Conservation (phyloP, 768 basidiomycete species). For the Daedalea quercina region DNA sequence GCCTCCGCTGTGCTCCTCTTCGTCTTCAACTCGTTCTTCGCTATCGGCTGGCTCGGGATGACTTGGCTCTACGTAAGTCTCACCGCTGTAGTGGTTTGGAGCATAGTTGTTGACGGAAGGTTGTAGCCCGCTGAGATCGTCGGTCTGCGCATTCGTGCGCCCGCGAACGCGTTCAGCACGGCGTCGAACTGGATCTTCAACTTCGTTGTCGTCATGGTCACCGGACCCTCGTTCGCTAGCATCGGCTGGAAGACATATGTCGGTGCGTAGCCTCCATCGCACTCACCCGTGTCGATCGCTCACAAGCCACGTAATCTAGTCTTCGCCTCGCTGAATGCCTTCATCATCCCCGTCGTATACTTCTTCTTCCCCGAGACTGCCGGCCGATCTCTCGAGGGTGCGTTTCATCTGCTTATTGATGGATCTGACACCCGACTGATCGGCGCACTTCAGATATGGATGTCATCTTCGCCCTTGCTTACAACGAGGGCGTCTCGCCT, state of each 20-base stretch:
- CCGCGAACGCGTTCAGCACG: slow-evolving; percentile 59
- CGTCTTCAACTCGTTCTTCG: slow-evolving; percentile 69
- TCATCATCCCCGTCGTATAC: slow-evolving; percentile 51
- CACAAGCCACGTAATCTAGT: slow-evolving; percentile 22
- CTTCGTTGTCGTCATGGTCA: slow-evolving; percentile 56
- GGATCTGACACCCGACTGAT: not conserved
- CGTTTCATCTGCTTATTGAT: not conserved
- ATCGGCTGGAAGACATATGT: slow-evolving; percentile 59
- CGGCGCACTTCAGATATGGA: slow-evolving; percentile 24
- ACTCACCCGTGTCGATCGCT: too few species aligned
- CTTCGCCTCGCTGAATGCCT: slow-evolving; percentile 50
- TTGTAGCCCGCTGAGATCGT: slow-evolving; percentile 58
- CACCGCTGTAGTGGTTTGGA: not conserved
- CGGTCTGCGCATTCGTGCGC: slow-evolving; percentile 52
- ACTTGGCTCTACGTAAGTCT: slow-evolving; percentile 59
- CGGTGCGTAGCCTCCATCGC: slow-evolving; percentile 22
- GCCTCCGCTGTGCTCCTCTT: slow-evolving; percentile 52
- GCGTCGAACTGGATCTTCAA: slow-evolving; percentile 50
- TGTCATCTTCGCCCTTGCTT: slow-evolving; percentile 28
- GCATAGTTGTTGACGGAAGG: not conserved
- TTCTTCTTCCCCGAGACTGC: slow-evolving; percentile 59
- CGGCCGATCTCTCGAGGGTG: slow-evolving; percentile 50
- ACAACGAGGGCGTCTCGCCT: slow-evolving; percentile 27
- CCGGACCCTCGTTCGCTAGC: slow-evolving; percentile 50
- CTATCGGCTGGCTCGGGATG: slow-evolving; percentile 65